Conservation (phyloP, 495 filamentous ascomycete species). For the Neurospora sp. region DNA sequence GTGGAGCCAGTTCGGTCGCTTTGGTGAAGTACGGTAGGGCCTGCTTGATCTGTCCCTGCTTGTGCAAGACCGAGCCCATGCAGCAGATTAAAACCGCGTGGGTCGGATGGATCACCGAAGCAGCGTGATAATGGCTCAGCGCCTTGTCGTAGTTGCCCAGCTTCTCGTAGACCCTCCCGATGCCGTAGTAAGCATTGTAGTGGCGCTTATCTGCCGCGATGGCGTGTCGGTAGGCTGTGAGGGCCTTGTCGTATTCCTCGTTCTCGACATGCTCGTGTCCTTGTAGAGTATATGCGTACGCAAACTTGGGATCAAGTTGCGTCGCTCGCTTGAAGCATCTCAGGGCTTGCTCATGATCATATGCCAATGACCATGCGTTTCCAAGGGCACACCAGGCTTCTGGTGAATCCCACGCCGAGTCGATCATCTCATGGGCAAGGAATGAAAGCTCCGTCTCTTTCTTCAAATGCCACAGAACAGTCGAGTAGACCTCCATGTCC, state of each 20-base stretch:
- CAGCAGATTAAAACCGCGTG: constrained; percentile 85
- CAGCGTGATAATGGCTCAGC: constrained; percentile 80
- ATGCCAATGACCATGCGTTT: constrained; percentile 89
- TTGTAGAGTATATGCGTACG: constrained; percentile 90
- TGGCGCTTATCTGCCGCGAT: constrained; percentile 78
- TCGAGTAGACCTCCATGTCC: constrained; percentile 97
- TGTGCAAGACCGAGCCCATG: constrained; percentile 81
- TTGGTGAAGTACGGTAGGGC: constrained; percentile 71
- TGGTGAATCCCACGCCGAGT: constrained; percentile 74
- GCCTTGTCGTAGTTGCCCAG: constrained; percentile 87
- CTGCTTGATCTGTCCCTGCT: constrained; percentile 64
- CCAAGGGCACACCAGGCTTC: constrained; percentile 93
- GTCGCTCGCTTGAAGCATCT: constrained; percentile 93
- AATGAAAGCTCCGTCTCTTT: constrained; percentile 85
- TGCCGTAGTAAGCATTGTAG: constrained; percentile 96
- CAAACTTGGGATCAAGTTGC: constrained; percentile 78
- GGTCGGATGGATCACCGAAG: constrained; percentile 76
- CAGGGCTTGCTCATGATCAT: constrained; percentile 89
- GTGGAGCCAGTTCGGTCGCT: constrained; percentile 71
- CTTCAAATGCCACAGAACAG: constrained; percentile 92
- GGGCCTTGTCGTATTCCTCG: constrained; percentile 92
- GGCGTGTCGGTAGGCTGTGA: constrained; percentile 70
- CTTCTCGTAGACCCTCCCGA: constrained; percentile 87
- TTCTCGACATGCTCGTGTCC: constrained; percentile 95
- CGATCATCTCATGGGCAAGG: constrained; percentile 79